Evolutionary conservation across 208 protist genomes (phyloP).

Genomic region (Zelonia costaricensis): DNA sequence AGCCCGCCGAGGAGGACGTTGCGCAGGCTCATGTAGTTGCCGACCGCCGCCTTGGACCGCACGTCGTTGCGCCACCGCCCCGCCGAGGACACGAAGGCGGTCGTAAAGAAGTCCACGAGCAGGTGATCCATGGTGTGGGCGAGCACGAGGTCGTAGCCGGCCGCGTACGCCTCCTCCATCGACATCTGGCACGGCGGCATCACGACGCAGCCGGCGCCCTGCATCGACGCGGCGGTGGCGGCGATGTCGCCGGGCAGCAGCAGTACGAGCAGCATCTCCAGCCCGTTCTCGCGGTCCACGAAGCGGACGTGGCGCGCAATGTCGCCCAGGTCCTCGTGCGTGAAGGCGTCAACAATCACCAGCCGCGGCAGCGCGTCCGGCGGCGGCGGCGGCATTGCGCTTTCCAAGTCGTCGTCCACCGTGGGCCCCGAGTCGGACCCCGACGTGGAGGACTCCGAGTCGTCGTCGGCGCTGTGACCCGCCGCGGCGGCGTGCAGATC

Average conservation of each 20-base stretch:
- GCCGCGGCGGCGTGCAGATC: too few species aligned
- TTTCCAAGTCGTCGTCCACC: constrained; percentile 15
- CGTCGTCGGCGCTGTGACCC: too few species aligned
- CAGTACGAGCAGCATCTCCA: constrained; percentile 70
- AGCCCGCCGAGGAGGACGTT: constrained; percentile 57
- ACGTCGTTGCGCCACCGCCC: constrained; percentile 80
- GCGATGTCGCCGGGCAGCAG: constrained; percentile 41
- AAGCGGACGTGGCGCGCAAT: constrained; percentile 72
- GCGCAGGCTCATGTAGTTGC: constrained; percentile 79
- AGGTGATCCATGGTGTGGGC: constrained; percentile 75
- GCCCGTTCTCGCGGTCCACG: constrained; percentile 60
- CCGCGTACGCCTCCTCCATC: constrained; percentile 60
- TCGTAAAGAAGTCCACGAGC: constrained; percentile 75
- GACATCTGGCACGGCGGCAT: constrained; percentile 48
- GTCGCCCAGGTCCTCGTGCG: constrained; percentile 75
- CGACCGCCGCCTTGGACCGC: constrained; percentile 64
- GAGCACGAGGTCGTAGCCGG: constrained; percentile 81
- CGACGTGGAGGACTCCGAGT: too few species aligned
- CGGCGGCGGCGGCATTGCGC: constrained; percentile 17
- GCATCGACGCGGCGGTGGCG: constrained; percentile 19
- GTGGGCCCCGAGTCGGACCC: neutral
- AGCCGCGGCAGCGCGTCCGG: constrained; percentile 61
- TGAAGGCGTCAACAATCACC: constrained; percentile 80
- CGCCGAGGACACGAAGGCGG: constrained; percentile 68
- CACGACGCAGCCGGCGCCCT: constrained; percentile 58